phyloP scores from a whole-genome alignment of 768 basidiomycete genomes.

The Hydnomerulius pinastri region DNA sequence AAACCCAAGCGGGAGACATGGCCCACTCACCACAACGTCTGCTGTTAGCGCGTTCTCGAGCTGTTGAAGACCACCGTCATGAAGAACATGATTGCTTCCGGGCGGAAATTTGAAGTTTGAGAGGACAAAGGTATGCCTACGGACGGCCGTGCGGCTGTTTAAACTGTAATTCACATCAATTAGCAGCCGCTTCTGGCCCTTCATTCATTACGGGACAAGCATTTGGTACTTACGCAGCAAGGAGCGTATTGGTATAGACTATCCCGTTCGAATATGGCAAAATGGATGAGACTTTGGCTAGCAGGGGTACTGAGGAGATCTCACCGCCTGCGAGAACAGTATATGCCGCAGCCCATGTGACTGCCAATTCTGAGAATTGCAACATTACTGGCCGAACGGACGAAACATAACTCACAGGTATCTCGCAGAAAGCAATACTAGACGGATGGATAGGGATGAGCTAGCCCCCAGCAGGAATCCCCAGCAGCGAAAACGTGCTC shows the following conservation, averaged over 20 bases:
- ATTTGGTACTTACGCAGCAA: not conserved
- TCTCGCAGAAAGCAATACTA: not conserved
- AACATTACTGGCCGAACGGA: no score
- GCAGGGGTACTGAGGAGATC: not conserved
- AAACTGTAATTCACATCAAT: not conserved
- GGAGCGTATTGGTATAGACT: not conserved
- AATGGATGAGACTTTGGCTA: not conserved
- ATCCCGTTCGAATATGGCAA: not conserved
- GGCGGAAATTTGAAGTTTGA: not conserved
- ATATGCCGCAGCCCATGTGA: conserved; percentile 4
- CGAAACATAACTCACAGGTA: not conserved
- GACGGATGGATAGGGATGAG: not conserved
- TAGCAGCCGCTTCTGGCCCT: not conserved
- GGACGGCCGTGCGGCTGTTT: not conserved
- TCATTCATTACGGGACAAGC: not conserved
- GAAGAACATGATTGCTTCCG: not conserved
- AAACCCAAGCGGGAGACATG: no score
- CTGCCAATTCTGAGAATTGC: no score
- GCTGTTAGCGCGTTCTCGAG: not conserved
- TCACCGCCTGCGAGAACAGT: conserved; percentile 4
- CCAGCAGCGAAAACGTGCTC: no score
- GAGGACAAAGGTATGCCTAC: not conserved
- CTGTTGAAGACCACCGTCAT: not conserved
- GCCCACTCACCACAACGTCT: not conserved
- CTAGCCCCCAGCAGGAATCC: no score